These are phyloP conservation scores for Blastocladiella britannica DNA, from an alignment of 192 early-diverging fungal species.

Conservation along the genomic window DNA sequence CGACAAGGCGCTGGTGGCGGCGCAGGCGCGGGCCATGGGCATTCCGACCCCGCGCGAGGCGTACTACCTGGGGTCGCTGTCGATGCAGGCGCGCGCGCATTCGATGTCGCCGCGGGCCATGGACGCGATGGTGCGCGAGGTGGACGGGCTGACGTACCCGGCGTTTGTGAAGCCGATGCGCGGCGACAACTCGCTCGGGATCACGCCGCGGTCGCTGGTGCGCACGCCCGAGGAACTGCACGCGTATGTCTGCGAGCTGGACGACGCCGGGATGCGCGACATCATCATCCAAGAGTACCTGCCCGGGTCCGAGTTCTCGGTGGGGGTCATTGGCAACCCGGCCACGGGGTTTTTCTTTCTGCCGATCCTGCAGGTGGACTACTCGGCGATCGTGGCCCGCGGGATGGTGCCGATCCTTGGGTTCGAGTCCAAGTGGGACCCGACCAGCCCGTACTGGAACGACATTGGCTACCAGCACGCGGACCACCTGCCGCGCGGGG, in stretches of 20 bases:
- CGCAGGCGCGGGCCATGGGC: conserved; percentile 25
- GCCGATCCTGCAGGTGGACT: conserved; percentile 31
- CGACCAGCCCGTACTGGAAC: conserved; percentile 28
- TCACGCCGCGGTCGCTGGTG: conserved; percentile 24
- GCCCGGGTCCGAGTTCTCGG: conserved; percentile 23
- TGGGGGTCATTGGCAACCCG: conserved; percentile 33
- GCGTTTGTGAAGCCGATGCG: conserved; percentile 34
- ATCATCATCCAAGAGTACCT: conserved; percentile 33
- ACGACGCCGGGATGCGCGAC: conserved; percentile 17
- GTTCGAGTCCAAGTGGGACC: conserved; percentile 36
- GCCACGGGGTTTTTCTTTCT: conserved; percentile 29
- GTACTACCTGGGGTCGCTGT: conserved; percentile 13
- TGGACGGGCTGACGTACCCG: conserved; percentile 18
- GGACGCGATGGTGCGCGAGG: conserved; percentile 9
- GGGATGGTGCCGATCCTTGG: conserved; percentile 30
- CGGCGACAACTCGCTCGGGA: conserved; percentile 36
- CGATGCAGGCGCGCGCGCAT: conserved; percentile 2
- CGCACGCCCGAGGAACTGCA: conserved; percentile 13
- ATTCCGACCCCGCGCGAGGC: conserved; percentile 25
- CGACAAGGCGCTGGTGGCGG: conserved; percentile 33
- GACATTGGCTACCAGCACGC: conserved; percentile 23
- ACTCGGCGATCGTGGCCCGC: conserved; percentile 16
- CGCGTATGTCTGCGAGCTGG: conserved; percentile 20
- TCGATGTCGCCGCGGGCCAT: conserved; percentile 2
- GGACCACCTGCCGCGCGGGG: conserved; percentile 5